Evolutionary conservation across 495 filamentous ascomycete species (phyloP).

Genomic region (Aspergillus funiculosus): DNA sequence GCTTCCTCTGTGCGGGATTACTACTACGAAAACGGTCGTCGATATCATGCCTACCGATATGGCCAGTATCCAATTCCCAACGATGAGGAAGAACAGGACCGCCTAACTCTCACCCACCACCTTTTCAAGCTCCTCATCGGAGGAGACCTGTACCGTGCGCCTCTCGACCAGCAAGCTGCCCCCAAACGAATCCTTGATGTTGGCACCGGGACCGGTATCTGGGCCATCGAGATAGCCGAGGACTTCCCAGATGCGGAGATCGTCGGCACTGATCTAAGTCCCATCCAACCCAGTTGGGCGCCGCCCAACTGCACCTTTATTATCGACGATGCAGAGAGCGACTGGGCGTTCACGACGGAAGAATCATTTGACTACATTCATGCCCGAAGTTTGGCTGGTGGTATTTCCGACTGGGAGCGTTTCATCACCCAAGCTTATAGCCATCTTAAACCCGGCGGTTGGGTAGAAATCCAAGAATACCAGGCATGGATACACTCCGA

Average conservation of each 20-base stretch:
- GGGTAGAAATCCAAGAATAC: slow-evolving; percentile 52
- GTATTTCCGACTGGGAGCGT: slow-evolving; percentile 42
- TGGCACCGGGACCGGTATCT: slow-evolving; percentile 55
- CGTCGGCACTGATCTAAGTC: slow-evolving; percentile 58
- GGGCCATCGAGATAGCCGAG: slow-evolving; percentile 61
- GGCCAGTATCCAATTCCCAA: slow-evolving; percentile 57
- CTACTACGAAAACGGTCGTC: slow-evolving; percentile 55
- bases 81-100: slow-evolving; percentile 56
- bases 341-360: slow-evolving; percentile 41
- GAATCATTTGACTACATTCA: slow-evolving; percentile 46
- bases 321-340: slow-evolving; percentile 46
- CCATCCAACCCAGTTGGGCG: slow-evolving; percentile 47
- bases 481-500: slow-evolving; percentile 32
- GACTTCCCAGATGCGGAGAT: slow-evolving; percentile 50
- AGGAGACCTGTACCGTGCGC: slow-evolving; percentile 49
- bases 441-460: slow-evolving; percentile 49
- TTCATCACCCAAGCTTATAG: slow-evolving; percentile 30
- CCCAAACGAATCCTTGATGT: slow-evolving; percentile 39
- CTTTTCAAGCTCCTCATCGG: slow-evolving; percentile 47
- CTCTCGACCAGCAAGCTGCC: slow-evolving; percentile 27
- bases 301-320: slow-evolving; percentile 46
- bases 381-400: slow-evolving; percentile 40
- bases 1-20: slow-evolving; percentile 45
- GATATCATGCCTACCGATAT: slow-evolving; percentile 54
- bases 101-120: slow-evolving; percentile 63